These are phyloP conservation scores for Alternaria angustiovoidea DNA, from an alignment of 2,329 filamentous ascomycete genomes.

Conservation along the genomic window DNA sequence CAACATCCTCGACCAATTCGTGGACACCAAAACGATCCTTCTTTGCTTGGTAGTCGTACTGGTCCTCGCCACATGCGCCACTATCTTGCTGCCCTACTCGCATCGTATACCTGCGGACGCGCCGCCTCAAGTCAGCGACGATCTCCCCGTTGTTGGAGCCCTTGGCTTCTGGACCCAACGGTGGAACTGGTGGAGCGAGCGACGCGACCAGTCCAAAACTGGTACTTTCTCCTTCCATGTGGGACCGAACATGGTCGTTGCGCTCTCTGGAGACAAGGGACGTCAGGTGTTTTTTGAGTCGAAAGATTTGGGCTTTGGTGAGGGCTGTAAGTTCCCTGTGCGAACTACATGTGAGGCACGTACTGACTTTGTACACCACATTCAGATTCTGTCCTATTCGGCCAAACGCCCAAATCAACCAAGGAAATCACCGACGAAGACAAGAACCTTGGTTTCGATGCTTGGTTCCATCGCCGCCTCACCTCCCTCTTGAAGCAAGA, in stretches of 20 bases:
- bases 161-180: conserved; percentile 58
- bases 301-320: conserved; percentile 54
- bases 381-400: conserved; percentile 39
- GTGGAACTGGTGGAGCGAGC: conserved; percentile 55
- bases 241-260: conserved; percentile 57
- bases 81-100: conserved; percentile 24
- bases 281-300: conserved; percentile 58
- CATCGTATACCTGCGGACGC: conserved; percentile 34
- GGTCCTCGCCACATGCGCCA: conserved; percentile 7
- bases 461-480: conserved; percentile 35
- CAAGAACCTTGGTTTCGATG: conserved; percentile 24
- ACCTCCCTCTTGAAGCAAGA: conserved; percentile 37
- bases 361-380: not conserved
- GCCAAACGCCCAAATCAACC: conserved; percentile 22
- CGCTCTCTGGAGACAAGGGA: conserved; percentile 54
- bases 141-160: conserved; percentile 55
- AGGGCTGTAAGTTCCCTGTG: conserved; percentile 43
- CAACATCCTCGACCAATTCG: conserved; percentile 7
- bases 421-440: conserved; percentile 18
- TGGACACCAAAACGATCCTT: conserved; percentile 16
- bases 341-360: not conserved
- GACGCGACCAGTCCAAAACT: conserved; percentile 39
- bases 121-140: conserved; percentile 28
- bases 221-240: conserved; percentile 62
- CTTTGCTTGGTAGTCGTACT: conserved; percentile 21